A percentile compares a stretch with the other conserved stretches of the same genome.
These are phyloP conservation scores for Chrysoporthe deuterocubensis DNA, from an alignment of 2,329 filamentous ascomycete species.

Conservation along the genomic window DNA sequence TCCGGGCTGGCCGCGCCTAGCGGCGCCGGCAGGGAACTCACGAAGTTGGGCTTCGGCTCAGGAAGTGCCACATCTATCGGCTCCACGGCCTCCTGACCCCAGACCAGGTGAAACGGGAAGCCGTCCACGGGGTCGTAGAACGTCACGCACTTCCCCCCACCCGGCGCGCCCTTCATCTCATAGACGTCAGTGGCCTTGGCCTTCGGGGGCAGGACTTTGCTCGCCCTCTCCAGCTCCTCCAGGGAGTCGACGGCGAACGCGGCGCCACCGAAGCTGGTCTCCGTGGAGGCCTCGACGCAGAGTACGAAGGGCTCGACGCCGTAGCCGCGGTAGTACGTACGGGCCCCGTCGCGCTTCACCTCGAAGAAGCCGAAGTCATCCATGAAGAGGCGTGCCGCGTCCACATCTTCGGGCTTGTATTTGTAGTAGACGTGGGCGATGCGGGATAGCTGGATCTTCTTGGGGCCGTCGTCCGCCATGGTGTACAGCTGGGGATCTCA, in stretches of 20 bases:
- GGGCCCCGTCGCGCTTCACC: conserved; percentile 43
- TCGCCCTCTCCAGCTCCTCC: conserved; percentile 57
- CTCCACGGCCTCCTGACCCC: conserved; percentile 52
- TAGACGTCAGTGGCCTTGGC: conserved; percentile 52
- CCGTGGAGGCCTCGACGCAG: conserved; percentile 52
- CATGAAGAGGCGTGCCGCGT: conserved; percentile 47
- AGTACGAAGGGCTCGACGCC: conserved; percentile 64
- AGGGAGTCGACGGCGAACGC: conserved; percentile 61
- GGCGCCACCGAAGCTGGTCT: conserved; percentile 59
- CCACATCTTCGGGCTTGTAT: conserved; percentile 52
- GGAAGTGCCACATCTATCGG: conserved; percentile 44
- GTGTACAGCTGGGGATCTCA: conserved; percentile 21
- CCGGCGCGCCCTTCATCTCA: conserved; percentile 54
- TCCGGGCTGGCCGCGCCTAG: too few species aligned
- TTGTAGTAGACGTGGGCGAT: conserved; percentile 54
- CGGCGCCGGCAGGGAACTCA: conserved; percentile 7
- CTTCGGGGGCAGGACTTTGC: conserved; percentile 51
- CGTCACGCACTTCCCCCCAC: conserved; percentile 55
- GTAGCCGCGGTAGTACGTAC: conserved; percentile 65
- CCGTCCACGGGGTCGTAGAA: conserved; percentile 58
- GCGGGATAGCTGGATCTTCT: conserved; percentile 44
- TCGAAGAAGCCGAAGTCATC: conserved; percentile 53
- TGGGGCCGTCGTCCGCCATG: conserved; percentile 30
- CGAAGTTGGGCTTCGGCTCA: conserved; percentile 50
- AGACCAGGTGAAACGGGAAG: conserved; percentile 61